Evolutionary conservation across 2,329 filamentous ascomycete species (phyloP).

Genomic region (Ophiostoma novo-ulmi): DNA sequence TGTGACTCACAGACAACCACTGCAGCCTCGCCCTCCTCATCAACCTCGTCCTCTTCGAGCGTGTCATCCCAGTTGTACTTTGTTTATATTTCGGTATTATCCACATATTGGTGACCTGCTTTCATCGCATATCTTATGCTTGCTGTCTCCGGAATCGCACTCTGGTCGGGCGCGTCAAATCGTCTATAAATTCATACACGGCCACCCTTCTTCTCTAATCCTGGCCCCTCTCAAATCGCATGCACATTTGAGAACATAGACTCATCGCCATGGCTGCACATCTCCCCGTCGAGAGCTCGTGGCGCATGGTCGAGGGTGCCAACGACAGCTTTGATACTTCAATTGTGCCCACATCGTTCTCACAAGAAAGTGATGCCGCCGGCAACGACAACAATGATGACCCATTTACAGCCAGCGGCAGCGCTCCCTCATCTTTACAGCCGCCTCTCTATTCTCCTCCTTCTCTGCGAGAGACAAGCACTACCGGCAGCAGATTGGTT

Average conservation of each 20-base stretch:
- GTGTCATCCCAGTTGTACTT: background rate
- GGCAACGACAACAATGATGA: background rate
- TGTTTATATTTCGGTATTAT: background rate
- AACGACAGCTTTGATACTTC: slow-evolving; percentile 57
- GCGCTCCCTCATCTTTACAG: slow-evolving; percentile 37
- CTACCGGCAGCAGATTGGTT: background rate
- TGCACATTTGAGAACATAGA: background rate
- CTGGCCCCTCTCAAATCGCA: background rate
- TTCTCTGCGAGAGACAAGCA: background rate
- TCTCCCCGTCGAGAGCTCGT: slow-evolving; percentile 49
- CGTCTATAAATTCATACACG: background rate
- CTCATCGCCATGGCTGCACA: slow-evolving; percentile 18
- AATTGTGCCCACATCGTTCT: slow-evolving; percentile 38
- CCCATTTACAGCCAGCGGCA: slow-evolving; percentile 16
- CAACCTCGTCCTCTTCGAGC: background rate
- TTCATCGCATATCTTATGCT: background rate
- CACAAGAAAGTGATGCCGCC: background rate
- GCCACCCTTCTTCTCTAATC: background rate
- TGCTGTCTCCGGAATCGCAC: background rate
- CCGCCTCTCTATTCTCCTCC: background rate
- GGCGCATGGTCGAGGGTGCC: slow-evolving; percentile 57
- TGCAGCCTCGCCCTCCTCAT: background rate
- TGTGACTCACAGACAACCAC: background rate
- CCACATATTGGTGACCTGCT: background rate
- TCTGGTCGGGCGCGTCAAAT: background rate